These are phyloP conservation scores for Gossypium davidsonii DNA, from an alignment of 441 rosid species.

Conservation along the genomic window DNA sequence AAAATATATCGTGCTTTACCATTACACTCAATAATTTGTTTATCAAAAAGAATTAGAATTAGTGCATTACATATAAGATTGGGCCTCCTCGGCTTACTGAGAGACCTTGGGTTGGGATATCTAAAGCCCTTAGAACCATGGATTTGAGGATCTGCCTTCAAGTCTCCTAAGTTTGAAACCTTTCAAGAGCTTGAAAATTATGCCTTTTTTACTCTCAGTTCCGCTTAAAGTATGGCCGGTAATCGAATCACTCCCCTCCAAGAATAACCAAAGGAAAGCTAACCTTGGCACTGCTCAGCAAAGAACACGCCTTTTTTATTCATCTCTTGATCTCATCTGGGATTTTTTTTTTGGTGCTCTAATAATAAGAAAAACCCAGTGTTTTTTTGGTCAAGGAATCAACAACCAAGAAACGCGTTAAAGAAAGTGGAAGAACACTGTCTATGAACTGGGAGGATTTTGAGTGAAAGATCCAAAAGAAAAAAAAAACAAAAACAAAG, in stretches of 20 bases:
- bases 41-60: no score
- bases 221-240: background rate
- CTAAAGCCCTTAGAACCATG: no score
- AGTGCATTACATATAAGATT: no score
- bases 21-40: no score
- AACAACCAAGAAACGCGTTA: constrained; percentile 3
- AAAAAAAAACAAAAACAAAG: background rate
- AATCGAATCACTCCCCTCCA: no score
- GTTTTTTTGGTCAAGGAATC: background rate
- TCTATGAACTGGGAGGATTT: background rate
- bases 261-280: background rate
- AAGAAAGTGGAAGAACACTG: background rate
- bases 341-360: background rate
- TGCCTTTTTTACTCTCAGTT: background rate
- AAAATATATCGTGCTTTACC: no score
- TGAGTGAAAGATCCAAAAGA: background rate
- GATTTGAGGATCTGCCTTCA: background rate
- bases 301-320: background rate
- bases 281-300: background rate
- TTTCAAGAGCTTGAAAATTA: background rate
- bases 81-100: no score
- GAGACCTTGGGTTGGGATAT: no score
- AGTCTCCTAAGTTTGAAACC: background rate
- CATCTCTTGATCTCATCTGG: background rate
- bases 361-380: background rate